These are phyloP conservation scores for Kalanchoe fedtschenkoi DNA, from an alignment of 164 flowering plant genomes.

Conservation along the genomic window DNA sequence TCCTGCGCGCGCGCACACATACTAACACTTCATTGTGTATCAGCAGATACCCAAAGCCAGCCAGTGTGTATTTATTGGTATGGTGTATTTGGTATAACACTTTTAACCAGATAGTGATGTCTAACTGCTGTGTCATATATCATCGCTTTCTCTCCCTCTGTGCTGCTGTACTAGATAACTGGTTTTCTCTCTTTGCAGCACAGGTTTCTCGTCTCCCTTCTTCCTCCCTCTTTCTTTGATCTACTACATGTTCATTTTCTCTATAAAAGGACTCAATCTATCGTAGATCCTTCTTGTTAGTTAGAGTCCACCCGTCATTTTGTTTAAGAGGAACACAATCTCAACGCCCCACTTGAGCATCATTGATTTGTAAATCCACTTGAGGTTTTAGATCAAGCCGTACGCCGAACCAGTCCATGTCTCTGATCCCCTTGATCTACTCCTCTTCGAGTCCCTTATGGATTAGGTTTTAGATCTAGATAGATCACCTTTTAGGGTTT, in stretches of 20 bases:
- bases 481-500: not conserved
- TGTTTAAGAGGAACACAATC: too few relatives aligned
- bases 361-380: too few relatives aligned
- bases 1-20: not conserved
- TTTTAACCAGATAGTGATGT: not conserved
- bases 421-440: not conserved
- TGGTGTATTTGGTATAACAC: constrained; percentile 2
- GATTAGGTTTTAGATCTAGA: not conserved
- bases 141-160: not conserved
- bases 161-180: not conserved
- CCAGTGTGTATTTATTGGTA: not conserved
- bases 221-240: not conserved
- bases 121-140: not conserved
- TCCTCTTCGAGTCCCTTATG: not conserved
- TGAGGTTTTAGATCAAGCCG: too few relatives aligned
- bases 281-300: not conserved
- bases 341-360: too few relatives aligned
- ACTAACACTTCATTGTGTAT: not conserved
- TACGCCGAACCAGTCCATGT: too few relatives aligned
- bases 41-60: not conserved
- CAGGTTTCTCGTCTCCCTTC: not conserved
- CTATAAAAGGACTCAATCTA: not conserved
- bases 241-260: not conserved
- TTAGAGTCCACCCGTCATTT: too few relatives aligned
- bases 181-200: not conserved